Evolutionary conservation across 169 alveolate genomes (phyloP).

Genomic region (Cryptosporidium canis): DNA sequence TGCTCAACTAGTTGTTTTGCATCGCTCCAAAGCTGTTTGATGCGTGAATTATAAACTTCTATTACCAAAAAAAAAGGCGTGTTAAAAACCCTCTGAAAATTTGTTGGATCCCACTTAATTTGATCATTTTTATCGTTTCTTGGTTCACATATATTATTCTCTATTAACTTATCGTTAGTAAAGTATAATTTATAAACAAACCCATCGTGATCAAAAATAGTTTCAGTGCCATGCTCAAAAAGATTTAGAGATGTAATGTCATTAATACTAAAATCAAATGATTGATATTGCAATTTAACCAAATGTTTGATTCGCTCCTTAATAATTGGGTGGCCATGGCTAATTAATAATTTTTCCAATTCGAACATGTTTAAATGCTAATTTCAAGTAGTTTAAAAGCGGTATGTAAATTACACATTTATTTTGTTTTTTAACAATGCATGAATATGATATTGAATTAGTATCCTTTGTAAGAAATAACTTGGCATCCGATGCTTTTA

Average conservation of each 20-base stretch:
- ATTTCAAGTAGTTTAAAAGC: neutral
- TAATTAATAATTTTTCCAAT: constrained; percentile 12
- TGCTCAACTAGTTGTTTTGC: constrained; percentile 53
- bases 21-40: constrained; percentile 56
- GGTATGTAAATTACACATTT: neutral
- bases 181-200: constrained; percentile 38
- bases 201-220: constrained; percentile 23
- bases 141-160: neutral
- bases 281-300: neutral
- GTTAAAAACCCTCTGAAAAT: neutral
- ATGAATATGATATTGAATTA: constrained; percentile 40
- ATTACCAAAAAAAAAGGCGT: neutral
- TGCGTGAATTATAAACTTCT: constrained; percentile 19
- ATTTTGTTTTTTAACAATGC: neutral
- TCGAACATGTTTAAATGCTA: neutral
- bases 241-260: neutral
- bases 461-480: neutral
- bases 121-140: neutral
- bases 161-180: neutral
- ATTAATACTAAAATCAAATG: neutral
- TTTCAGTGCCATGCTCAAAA: constrained; percentile 7
- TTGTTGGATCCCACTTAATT: neutral
- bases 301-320: constrained; percentile 16
- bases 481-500: neutral
- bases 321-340: constrained; percentile 30